Evolutionary conservation across 1,139 yeast species (phyloP).

Genomic region (Zygosaccharomyces pseudobailii): DNA sequence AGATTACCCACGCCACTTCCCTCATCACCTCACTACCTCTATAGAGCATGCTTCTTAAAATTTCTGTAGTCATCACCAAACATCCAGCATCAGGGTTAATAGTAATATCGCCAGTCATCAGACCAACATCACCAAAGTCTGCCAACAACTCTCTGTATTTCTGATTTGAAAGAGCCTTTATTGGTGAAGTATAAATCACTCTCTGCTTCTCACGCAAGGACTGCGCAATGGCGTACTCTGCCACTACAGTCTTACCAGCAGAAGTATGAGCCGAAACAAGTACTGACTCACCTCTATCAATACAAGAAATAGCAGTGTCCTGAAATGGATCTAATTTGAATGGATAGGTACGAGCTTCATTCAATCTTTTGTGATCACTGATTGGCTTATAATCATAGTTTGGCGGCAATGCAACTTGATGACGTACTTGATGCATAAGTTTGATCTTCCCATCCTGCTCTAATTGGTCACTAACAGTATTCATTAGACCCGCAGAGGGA

Average conservation of each 20-base stretch:
- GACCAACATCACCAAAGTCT: conserved; percentile 93
- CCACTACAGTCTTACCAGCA: conserved; percentile 98
- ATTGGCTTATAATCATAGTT: conserved; percentile 84
- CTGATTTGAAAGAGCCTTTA: conserved; percentile 93
- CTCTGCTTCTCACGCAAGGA: conserved; percentile 85
- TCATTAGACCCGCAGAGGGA: conserved; percentile 64
- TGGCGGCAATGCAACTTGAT: conserved; percentile 95
- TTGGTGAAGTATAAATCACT: conserved; percentile 95
- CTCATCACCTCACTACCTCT: conserved; percentile 93
- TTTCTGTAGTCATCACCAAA: conserved; percentile 96
- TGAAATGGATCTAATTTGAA: conserved; percentile 93
- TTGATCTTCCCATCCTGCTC: conserved; percentile 54
- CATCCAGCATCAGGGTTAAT: conserved; percentile 96
- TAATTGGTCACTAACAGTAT: conserved; percentile 32
- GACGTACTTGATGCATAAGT: conserved; percentile 89
- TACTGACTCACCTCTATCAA: conserved; percentile 93
- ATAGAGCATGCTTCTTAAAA: conserved; percentile 85
- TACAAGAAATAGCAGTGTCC: conserved; percentile 90
- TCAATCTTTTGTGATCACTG: conserved; percentile 68
- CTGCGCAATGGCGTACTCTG: conserved; percentile 97
- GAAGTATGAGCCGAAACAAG: conserved; percentile 97
- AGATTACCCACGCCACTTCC: conserved; percentile 95
- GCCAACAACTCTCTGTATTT: conserved; percentile 89
- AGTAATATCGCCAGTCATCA: conserved; percentile 97
- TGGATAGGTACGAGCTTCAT: conserved; percentile 85